A percentile compares a stretch with the other conserved stretches of the same genome.
Evolutionary conservation across 805 yeast species (phyloP).

Genomic region (Dipodascopsis tothii): DNA sequence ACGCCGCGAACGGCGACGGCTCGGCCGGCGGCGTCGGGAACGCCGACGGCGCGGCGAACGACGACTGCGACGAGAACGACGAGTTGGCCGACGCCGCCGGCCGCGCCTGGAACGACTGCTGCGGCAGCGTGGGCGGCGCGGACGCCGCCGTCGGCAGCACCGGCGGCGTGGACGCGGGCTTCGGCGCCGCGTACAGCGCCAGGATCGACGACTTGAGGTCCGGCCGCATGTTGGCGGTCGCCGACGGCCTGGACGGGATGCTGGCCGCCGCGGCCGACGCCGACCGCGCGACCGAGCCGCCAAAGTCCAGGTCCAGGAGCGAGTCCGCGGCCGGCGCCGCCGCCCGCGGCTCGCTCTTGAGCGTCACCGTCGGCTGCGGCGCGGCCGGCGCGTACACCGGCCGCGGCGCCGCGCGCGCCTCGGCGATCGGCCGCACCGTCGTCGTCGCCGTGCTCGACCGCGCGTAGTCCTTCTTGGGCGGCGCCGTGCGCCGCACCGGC

Average conservation of each 20-base stretch:
- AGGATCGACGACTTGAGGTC: conserved; percentile 88
- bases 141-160: conserved; percentile 11
- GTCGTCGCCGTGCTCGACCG: conserved; percentile 15
- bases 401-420: no score
- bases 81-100: conserved; percentile 1
- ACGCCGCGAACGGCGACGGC: conserved; percentile 1
- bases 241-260: conserved; percentile 15
- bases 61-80: background rate
- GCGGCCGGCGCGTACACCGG: no score
- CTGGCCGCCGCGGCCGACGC: conserved; percentile 7
- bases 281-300: conserved; percentile 23
- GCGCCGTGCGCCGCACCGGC: no score
- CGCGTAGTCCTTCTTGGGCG: conserved; percentile 3
- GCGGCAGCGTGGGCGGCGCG: conserved; percentile 1
- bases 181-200: conserved; percentile 70
- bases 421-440: conserved; percentile 18
- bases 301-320: conserved; percentile 8
- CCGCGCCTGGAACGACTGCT: conserved; percentile 20
- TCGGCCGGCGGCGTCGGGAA: background rate
- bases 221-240: conserved; percentile 44
- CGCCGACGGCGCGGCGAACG: background rate
- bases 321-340: conserved; percentile 8
- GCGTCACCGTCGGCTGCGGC: conserved; percentile 18
- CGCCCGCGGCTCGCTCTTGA: conserved; percentile 11
- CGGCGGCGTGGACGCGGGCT: conserved; percentile 33